These are phyloP conservation scores for Ganoderma lucidum DNA, from an alignment of 1,284 basidiomycete genomes.

Conservation along the genomic window DNA sequence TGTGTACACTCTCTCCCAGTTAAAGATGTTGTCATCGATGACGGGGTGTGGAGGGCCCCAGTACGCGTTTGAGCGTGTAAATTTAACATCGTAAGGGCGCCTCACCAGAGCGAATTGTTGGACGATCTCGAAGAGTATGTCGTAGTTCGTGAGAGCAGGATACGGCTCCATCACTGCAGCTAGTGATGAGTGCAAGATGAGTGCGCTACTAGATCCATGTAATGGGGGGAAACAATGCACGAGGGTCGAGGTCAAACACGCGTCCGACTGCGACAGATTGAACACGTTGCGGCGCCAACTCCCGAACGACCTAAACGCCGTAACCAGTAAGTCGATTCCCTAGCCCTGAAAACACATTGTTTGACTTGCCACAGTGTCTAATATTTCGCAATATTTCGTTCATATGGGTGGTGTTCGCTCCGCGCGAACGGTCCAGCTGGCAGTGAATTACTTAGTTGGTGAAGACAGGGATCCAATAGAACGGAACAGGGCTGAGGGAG, in stretches of 20 bases:
- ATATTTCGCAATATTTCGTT: neutral
- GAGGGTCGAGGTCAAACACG: neutral
- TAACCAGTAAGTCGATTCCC: neutral
- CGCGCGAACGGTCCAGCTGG: too few relatives aligned
- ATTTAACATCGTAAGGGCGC: neutral
- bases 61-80: neutral
- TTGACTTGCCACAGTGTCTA: neutral
- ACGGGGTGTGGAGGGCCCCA: slow-evolving; percentile 7
- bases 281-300: neutral
- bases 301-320: neutral
- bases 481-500: too few relatives aligned
- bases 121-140: slow-evolving; percentile 7
- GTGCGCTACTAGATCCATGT: neutral
- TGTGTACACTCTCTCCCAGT: neutral
- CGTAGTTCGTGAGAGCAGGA: slow-evolving; percentile 1
- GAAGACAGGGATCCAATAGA: too few relatives aligned
- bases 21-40: neutral
- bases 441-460: too few relatives aligned
- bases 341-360: too few relatives aligned
- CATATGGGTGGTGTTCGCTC: too few relatives aligned
- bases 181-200: neutral
- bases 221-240: neutral
- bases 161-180: neutral
- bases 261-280: neutral
- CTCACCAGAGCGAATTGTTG: neutral